phyloP scores from a whole-genome alignment of 441 rosid genomes.

The Pelargonium australe region DNA sequence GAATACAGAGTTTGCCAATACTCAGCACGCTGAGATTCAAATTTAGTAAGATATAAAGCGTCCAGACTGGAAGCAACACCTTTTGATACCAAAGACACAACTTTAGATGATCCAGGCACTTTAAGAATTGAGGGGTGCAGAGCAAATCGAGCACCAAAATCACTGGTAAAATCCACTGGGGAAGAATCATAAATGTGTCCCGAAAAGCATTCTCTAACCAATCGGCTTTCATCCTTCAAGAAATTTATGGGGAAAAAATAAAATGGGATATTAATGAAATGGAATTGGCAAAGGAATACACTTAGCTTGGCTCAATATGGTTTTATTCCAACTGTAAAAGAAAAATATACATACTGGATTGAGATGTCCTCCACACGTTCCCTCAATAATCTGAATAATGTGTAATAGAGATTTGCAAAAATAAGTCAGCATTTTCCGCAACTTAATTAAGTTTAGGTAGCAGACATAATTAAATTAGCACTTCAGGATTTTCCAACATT shows the following conservation, averaged over 20 bases:
- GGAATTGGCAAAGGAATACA: neutral
- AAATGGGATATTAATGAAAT: neutral
- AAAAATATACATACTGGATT: slow-evolving; percentile 37
- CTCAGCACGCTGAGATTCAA: slow-evolving; percentile 75
- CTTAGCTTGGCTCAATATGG: neutral
- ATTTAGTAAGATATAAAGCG: slow-evolving; percentile 74
- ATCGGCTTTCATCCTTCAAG: slow-evolving; percentile 53
- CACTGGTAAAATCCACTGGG: slow-evolving; percentile 78
- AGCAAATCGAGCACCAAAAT: slow-evolving; percentile 60
- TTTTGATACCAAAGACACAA: slow-evolving; percentile 72
- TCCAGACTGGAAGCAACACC: slow-evolving; percentile 69
- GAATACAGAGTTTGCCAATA: slow-evolving; percentile 77
- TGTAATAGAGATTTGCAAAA: slow-evolving; percentile 8
- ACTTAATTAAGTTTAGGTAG: neutral
- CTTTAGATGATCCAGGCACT: slow-evolving; percentile 60
- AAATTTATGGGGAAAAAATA: slow-evolving; percentile 9
- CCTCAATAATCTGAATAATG: slow-evolving; percentile 60
- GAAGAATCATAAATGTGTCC: slow-evolving; percentile 87
- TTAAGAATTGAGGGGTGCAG: slow-evolving; percentile 58
- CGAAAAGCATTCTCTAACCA: slow-evolving; percentile 64
- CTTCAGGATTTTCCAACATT: neutral
- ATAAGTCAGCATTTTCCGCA: neutral
- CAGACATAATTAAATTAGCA: slow-evolving; percentile 5
- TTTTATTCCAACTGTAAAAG: slow-evolving; percentile 9
- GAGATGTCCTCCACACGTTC: slow-evolving; percentile 51